A percentile compares a stretch with the other conserved stretches of the same genome.
These are phyloP conservation scores for Kwoniella newhampshirensis DNA, from an alignment of 768 basidiomycete genomes.

Conservation along the genomic window DNA sequence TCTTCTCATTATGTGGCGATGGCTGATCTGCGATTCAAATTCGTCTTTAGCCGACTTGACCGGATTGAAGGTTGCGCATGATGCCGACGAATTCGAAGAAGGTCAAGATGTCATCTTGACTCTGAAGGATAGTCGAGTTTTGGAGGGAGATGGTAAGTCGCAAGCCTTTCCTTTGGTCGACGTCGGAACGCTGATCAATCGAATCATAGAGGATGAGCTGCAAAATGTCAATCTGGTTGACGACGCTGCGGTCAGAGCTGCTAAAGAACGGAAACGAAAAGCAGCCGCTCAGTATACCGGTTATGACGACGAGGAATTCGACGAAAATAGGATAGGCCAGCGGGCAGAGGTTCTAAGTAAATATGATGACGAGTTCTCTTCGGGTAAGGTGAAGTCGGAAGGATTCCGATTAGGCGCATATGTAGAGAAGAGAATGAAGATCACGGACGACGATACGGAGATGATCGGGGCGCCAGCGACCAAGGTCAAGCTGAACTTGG, in stretches of 20 bases:
- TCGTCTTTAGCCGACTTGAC: conserved; percentile 70
- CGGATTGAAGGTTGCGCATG: conserved; percentile 94
- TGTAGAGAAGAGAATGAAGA: conserved; percentile 50
- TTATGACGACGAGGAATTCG: conserved; percentile 94
- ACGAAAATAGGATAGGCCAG: conserved; percentile 61
- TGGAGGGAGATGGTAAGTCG: conserved; percentile 82
- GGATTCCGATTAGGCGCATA: conserved; percentile 79
- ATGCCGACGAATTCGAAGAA: conserved; percentile 85
- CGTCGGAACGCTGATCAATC: neutral
- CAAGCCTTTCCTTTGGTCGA: neutral
- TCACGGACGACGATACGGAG: conserved; percentile 60
- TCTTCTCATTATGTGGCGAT: neutral
- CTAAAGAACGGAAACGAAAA: conserved; percentile 73
- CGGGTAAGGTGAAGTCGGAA: conserved; percentile 61
- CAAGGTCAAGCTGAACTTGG: conserved; percentile 64
- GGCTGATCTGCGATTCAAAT: neutral
- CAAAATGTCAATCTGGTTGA: conserved; percentile 95
- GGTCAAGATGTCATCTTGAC: conserved; percentile 95
- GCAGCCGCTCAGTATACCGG: conserved; percentile 88
- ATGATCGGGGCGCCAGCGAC: conserved; percentile 71
- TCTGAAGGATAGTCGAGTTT: conserved; percentile 89
- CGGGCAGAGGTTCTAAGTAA: conserved; percentile 82
- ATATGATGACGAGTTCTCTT: conserved; percentile 88
- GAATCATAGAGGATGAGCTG: conserved; percentile 82
- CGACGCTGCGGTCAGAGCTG: conserved; percentile 59